Conservation (phyloP, 163 green algal species). For the Scenedesmus sp. region DNA sequence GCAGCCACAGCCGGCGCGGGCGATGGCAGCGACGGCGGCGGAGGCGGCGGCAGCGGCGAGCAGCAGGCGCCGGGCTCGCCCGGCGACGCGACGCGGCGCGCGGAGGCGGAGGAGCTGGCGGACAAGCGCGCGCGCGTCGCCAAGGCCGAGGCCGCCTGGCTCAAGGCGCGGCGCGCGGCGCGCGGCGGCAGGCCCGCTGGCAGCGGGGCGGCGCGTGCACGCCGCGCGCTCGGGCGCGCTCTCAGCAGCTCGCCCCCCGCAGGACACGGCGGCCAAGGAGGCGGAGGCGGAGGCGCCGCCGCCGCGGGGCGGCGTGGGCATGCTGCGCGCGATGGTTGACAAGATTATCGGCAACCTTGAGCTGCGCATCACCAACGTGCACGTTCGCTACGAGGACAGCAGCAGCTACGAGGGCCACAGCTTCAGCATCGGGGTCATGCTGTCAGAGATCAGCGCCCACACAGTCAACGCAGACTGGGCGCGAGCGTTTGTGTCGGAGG, state of each 20-base stretch:
- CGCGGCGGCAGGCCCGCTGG: too few relatives aligned
- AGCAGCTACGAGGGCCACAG: slow-evolving; percentile 56
- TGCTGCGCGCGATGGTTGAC: slow-evolving; percentile 81
- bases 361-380: slow-evolving; percentile 94
- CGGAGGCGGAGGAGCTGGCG: slow-evolving; percentile 53
- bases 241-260: slow-evolving; percentile 45
- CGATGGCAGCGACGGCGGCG: neutral
- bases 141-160: slow-evolving; percentile 64
- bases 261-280: slow-evolving; percentile 32
- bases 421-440: slow-evolving; percentile 81
- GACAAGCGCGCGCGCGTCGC: slow-evolving; percentile 66
- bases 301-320: slow-evolving; percentile 30
- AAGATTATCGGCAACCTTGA: slow-evolving; percentile 97
- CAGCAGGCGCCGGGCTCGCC: neutral
- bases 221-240: neutral
- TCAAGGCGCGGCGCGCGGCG: slow-evolving; percentile 55
- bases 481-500: slow-evolving; percentile 80
- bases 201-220: too few relatives aligned
- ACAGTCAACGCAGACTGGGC: slow-evolving; percentile 82
- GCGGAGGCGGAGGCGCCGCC: slow-evolving; percentile 11
- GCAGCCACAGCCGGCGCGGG: too few relatives aligned
- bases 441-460: slow-evolving; percentile 75
- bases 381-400: slow-evolving; percentile 90
- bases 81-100: slow-evolving; percentile 42
- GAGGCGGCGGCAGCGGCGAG: neutral